phyloP scores from a whole-genome alignment of 768 basidiomycete species.

The Russula vinacea region DNA sequence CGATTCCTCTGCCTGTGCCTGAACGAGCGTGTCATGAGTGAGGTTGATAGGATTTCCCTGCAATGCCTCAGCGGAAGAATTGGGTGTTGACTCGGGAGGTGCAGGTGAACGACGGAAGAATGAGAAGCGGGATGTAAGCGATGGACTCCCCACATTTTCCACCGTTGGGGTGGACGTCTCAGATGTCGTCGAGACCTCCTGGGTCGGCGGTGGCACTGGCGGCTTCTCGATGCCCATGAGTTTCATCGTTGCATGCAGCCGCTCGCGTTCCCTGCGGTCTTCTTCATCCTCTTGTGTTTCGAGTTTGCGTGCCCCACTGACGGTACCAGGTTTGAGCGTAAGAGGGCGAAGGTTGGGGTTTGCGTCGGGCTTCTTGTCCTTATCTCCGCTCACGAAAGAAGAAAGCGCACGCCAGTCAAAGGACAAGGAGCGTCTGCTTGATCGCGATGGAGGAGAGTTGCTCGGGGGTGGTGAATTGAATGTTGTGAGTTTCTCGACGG shows the following conservation, averaged over 20 bases:
- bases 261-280: constrained; percentile 80
- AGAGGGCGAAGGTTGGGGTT: constrained; percentile 59
- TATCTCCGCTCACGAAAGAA: constrained; percentile 63
- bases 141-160: constrained; percentile 35
- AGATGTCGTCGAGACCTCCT: constrained; percentile 44
- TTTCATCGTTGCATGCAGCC: constrained; percentile 88
- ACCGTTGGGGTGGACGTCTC: constrained; percentile 32
- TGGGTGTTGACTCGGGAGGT: constrained; percentile 48
- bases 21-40: constrained; percentile 73
- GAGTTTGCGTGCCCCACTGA: constrained; percentile 69
- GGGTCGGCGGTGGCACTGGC: constrained; percentile 41
- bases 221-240: constrained; percentile 86
- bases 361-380: constrained; percentile 62
- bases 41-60: constrained; percentile 42
- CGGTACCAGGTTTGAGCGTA: constrained; percentile 64
- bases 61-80: constrained; percentile 44
- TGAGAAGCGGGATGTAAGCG: constrained; percentile 55
- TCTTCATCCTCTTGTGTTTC: constrained; percentile 92
- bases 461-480: constrained; percentile 34
- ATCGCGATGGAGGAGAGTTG: constrained; percentile 31
- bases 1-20: constrained; percentile 71
- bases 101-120: constrained; percentile 61
- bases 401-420: constrained; percentile 82
- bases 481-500: constrained; percentile 37
- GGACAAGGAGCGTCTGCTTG: constrained; percentile 73